Percentiles rank a stretch among this genome's conserved stretches.
Conservation (phyloP, 169 alveolate species). For the Eimeria zaria region DNA sequence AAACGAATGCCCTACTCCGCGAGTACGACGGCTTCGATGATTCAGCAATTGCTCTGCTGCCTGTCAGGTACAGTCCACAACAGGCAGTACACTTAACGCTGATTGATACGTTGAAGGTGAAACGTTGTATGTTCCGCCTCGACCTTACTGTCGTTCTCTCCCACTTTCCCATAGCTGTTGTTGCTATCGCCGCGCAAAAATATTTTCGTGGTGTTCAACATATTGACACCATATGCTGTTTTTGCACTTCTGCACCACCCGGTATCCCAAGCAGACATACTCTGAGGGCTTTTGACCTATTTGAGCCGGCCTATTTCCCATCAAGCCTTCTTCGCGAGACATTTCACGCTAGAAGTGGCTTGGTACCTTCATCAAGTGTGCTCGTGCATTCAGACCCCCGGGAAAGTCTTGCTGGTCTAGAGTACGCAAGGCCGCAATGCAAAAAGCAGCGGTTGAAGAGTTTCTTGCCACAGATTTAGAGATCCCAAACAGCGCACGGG, state of each 20-base stretch:
- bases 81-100: neutral
- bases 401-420: slow-evolving; percentile 70
- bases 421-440: slow-evolving; percentile 53
- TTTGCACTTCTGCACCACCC: neutral
- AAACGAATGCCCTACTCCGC: slow-evolving; percentile 94
- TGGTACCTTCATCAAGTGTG: neutral
- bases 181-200: neutral
- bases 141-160: neutral
- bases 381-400: slow-evolving; percentile 42
- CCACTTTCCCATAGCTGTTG: neutral
- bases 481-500: slow-evolving; percentile 22
- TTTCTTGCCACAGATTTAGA: neutral
- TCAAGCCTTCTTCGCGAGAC: neutral
- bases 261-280: neutral
- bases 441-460: neutral
- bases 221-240: neutral
- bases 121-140: neutral
- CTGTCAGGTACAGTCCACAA: slow-evolving; percentile 76
- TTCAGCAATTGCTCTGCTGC: slow-evolving; percentile 83
- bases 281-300: neutral
- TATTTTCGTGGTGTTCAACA: neutral
- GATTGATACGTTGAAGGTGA: neutral
- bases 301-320: neutral
- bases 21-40: slow-evolving; percentile 90
- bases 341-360: neutral